Evolutionary conservation across 1,284 basidiomycete genomes (phyloP).

Genomic region (Kalmanozyma brasiliensis): DNA sequence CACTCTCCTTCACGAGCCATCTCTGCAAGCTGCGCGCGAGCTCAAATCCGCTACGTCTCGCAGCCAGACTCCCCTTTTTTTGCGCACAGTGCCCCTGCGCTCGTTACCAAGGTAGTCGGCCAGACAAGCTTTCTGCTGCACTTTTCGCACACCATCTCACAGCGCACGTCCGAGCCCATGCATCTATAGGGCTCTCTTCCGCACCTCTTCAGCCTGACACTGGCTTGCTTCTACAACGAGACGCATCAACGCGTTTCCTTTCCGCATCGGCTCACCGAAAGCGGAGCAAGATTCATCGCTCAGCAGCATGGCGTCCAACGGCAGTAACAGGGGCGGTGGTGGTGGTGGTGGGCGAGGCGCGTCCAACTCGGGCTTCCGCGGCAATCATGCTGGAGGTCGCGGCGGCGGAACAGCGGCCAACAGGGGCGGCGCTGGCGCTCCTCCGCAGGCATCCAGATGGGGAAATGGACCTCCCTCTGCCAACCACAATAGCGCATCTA

Average conservation of each 20-base stretch:
- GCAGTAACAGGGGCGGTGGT: conserved; percentile 22
- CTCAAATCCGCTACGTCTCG: background rate
- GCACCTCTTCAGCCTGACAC: too few relatives aligned
- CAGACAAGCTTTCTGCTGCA: too few relatives aligned
- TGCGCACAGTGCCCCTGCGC: too few relatives aligned
- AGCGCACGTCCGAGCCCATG: too few relatives aligned
- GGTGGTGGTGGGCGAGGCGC: conserved; percentile 20
- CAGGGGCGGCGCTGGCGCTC: conserved; percentile 24
- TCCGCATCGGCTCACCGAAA: too few relatives aligned
- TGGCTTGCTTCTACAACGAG: too few relatives aligned
- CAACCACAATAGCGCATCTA: conserved; percentile 6
- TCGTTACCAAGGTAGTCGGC: too few relatives aligned
- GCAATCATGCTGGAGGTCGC: conserved; percentile 21
- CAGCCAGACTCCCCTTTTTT: too few relatives aligned
- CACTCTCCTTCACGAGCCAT: background rate
- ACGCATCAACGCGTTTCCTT: too few relatives aligned
- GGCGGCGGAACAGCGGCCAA: conserved; percentile 26
- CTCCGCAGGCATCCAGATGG: conserved; percentile 34
- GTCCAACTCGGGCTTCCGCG: conserved; percentile 25
- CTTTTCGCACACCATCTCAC: too few relatives aligned
- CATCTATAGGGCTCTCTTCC: too few relatives aligned
- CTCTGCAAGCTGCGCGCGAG: background rate
- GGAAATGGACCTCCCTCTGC: conserved; percentile 35
- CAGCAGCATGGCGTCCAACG: conserved; percentile 42
- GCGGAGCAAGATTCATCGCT: background rate